phyloP scores from a whole-genome alignment of 768 basidiomycete genomes.

The Mycena belliarum region DNA sequence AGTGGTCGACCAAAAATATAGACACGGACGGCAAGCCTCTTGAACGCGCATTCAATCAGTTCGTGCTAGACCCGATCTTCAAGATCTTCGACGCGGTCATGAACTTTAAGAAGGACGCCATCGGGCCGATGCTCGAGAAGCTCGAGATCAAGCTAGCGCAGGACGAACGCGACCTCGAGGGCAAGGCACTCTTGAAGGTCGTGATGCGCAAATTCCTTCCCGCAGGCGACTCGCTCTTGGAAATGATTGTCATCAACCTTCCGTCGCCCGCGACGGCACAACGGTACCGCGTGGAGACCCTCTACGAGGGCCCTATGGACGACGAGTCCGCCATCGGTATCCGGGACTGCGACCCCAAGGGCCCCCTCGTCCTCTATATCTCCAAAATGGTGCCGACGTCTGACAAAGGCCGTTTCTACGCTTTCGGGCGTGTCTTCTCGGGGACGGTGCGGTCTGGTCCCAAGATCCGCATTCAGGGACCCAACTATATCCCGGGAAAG shows the following conservation, averaged over 20 bases:
- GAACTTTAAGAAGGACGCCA: conserved; percentile 97
- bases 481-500: conserved; percentile 98
- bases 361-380: conserved; percentile 95
- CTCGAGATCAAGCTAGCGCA: conserved; percentile 87
- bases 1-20: conserved; percentile 84
- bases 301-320: conserved; percentile 99
- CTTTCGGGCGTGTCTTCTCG: conserved; percentile 99
- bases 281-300: conserved; percentile 97
- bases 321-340: conserved; percentile 99
- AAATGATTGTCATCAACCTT: conserved; percentile 99
- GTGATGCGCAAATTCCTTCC: conserved; percentile 99
- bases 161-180: conserved; percentile 92
- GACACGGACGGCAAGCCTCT: conserved; percentile 87
- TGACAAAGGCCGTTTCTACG: conserved; percentile 99
- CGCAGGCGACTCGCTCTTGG: conserved; percentile 96
- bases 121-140: conserved; percentile 87
- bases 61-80: conserved; percentile 99
- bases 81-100: conserved; percentile 97
- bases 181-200: conserved; percentile 94
- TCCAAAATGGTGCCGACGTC: conserved; percentile 99
- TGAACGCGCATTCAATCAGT: conserved; percentile 97
- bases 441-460: conserved; percentile 96
- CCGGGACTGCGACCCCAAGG: conserved; percentile 96
- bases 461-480: conserved; percentile 99
- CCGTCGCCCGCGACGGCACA: conserved; percentile 97